phyloP scores from a whole-genome alignment of 2,329 filamentous ascomycete species.

The Aureobasidium sp. region DNA sequence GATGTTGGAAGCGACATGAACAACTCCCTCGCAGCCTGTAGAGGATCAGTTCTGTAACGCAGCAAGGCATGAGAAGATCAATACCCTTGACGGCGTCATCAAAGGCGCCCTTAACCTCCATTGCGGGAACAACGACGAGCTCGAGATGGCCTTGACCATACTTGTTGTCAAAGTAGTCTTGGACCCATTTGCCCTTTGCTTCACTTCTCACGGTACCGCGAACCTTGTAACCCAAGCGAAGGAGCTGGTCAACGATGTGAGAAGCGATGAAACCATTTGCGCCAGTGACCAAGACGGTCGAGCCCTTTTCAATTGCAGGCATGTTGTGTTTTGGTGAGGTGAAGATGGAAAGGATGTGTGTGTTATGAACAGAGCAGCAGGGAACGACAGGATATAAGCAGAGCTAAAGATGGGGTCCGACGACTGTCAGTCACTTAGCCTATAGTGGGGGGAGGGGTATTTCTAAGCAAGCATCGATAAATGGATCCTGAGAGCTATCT shows the following conservation, averaged over 20 bases:
- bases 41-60: background rate
- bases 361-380: background rate
- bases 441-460: background rate
- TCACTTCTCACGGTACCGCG: constrained; percentile 23
- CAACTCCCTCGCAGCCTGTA: constrained; percentile 35
- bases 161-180: constrained; percentile 21
- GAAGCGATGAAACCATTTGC: constrained; percentile 24
- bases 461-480: background rate
- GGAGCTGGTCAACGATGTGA: constrained; percentile 25
- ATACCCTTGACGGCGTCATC: constrained; percentile 34
- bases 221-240: constrained; percentile 25
- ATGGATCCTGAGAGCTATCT: background rate
- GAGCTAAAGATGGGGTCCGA: background rate
- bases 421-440: background rate
- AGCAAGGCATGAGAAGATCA: background rate
- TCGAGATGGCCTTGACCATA: constrained; percentile 30
- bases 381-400: background rate
- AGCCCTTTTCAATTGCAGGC: constrained; percentile 21
- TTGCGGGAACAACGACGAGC: constrained; percentile 33
- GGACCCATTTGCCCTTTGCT: constrained; percentile 22
- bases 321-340: background rate
- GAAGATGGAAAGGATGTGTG: background rate
- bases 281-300: constrained; percentile 25
- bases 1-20: constrained; percentile 40
- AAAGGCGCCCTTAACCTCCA: constrained; percentile 33